These are phyloP conservation scores for Thelephora terrestris DNA, from an alignment of 1,284 basidiomycete species.

Conservation along the genomic window DNA sequence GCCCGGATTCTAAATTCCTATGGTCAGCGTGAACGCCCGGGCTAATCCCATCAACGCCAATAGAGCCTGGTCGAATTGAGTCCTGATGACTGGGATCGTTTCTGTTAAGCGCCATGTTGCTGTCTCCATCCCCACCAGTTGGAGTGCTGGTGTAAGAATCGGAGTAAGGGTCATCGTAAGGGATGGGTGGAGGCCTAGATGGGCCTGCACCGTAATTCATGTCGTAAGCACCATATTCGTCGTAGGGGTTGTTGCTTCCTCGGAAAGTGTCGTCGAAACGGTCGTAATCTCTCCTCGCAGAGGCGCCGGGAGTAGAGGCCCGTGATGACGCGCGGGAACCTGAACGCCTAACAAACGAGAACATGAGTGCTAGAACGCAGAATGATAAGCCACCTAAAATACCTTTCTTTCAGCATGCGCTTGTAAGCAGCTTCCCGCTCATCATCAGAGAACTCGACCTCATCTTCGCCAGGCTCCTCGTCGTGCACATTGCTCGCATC, in stretches of 20 bases:
- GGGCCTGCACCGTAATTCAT: constrained; percentile 44
- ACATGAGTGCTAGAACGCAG: constrained; percentile 1
- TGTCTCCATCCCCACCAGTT: background rate
- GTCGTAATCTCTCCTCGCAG: constrained; percentile 45
- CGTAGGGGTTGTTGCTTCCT: constrained; percentile 48
- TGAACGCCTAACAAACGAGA: constrained; percentile 33
- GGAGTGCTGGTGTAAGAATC: constrained; percentile 29
- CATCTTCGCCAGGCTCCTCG: constrained; percentile 79
- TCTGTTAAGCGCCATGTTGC: constrained; percentile 4
- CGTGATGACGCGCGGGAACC: constrained; percentile 41
- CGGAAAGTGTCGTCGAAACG: constrained; percentile 31
- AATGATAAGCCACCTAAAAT: background rate
- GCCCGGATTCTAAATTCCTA: constrained; percentile 3
- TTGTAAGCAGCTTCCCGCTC: constrained; percentile 72
- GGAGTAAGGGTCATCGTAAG: constrained; percentile 71
- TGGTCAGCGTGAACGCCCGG: background rate
- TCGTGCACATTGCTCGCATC: constrained; percentile 91
- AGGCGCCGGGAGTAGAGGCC: constrained; percentile 41
- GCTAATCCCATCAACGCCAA: background rate
- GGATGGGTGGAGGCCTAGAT: constrained; percentile 50
- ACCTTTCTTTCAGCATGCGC: constrained; percentile 46
- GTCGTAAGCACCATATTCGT: constrained; percentile 54
- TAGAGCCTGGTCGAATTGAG: background rate
- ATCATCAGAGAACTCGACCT: constrained; percentile 86
- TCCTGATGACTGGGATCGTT: background rate